Base-by-base conservation (phyloP, 192 early-diverging fungal species). In the Rhizophagus prolifer region DNA sequence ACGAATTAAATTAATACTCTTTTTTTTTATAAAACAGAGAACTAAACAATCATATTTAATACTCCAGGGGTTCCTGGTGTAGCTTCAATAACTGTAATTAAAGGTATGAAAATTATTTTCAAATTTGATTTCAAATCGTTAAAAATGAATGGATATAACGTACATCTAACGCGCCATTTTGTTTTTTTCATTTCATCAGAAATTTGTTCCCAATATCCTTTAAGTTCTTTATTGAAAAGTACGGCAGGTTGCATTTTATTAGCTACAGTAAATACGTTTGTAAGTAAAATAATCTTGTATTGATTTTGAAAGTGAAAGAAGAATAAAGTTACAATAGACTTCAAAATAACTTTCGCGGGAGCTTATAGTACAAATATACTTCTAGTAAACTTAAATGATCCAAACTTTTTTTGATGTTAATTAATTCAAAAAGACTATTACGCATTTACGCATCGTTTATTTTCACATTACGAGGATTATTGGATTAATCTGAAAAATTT, bases 141-240 rank as follows among this genome's bases (percentile, higher is more conserved):
- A 47, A 34, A 64, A 44, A 5, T 28, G 2, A 8, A 65, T 54
- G 12, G 9, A 34, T 9, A 7, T 30, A 19, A 36, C 75, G 9
- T n/a, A 76, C 75, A 76, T 69, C 65, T 66, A 23, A 76, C 75
- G 14, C 50, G 28, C 75, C 75, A 76, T 26, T 41, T 30, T n/a
- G 2, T 16, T 41, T 76, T 63, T 59, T 76, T 76, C 47, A 76
- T 76, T 58, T 76, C 65, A 9, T 76, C 65, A 1, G 7, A 25
- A 6, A 68, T 12, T 61, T 28, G 16, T n/a, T 25, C 14, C 75
- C 75, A 76, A 41, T 63, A 4, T 9, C 16, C 64, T 21, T 13
- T 16, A 44, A 76, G 19, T 38, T 30, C 46, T 65, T 76, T 76
- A 66, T 76, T 76, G 41, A 66, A 50, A 47, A 76, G 63, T 16